Percentiles rank a stretch among this genome's conserved stretches.
Evolutionary conservation across 768 basidiomycete genomes (phyloP).

Genomic region (Xerocomellus intermedius): DNA sequence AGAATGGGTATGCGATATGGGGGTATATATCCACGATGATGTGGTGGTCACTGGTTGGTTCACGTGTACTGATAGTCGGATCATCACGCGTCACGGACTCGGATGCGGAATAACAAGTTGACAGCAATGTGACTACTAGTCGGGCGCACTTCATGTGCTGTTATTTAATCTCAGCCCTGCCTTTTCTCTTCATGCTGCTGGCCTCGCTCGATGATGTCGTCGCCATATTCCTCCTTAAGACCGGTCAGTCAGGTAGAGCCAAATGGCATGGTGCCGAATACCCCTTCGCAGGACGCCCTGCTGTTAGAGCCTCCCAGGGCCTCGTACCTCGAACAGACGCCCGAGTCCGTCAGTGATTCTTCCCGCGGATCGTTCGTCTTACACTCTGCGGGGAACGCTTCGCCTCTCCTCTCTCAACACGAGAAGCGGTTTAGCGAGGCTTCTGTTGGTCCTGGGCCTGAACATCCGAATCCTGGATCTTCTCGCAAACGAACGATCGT

Average conservation of each 20-base stretch:
- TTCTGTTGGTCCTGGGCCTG: not conserved
- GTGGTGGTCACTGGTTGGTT: not conserved
- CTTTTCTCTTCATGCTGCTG: not conserved
- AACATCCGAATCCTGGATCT: not conserved
- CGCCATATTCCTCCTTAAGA: conserved; percentile 14
- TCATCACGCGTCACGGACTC: conserved; percentile 3
- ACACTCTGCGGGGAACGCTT: conserved; percentile 22
- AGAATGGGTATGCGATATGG: not conserved
- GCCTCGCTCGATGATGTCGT: conserved; percentile 2
- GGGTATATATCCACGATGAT: not conserved
- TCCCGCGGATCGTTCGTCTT: conserved; percentile 22
- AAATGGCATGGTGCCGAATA: conserved; percentile 7
- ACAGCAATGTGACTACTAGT: not conserved
- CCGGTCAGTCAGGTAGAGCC: conserved; percentile 20
- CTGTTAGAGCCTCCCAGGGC: conserved; percentile 21
- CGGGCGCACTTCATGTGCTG: not conserved
- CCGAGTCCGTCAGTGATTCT: conserved; percentile 15
- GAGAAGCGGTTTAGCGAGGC: conserved; percentile 17
- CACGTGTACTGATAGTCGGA: conserved; percentile 6
- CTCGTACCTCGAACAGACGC: conserved; percentile 26
- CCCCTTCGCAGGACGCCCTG: conserved; percentile 5
- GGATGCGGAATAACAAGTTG: not conserved
- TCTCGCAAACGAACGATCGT: conserved; percentile 19
- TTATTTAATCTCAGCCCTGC: not conserved
- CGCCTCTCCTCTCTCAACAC: conserved; percentile 23